Evolutionary conservation across 345 rosid genomes (phyloP), one percentile per base, ranked within the genome.

Genomic region (Syzygium jambos): DNA sequence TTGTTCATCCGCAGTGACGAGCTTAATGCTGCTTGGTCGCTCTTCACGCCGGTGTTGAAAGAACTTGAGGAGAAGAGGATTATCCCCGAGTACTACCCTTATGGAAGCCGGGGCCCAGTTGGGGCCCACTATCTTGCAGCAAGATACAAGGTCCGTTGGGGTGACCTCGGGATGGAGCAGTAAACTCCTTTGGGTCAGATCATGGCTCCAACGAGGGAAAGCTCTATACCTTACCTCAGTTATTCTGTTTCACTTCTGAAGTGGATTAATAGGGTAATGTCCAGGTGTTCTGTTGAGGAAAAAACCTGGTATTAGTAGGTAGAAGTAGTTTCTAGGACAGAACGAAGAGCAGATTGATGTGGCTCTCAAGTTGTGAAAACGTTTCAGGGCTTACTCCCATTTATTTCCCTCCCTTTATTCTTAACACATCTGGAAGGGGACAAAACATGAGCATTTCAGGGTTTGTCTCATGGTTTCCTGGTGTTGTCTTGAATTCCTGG

Each of bases 51-150:
- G 1, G 94, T 95, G 88, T 91, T 98, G 80, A 93, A 92, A 84
- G 99, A 98, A 91, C 88, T 95, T 49, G 99, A 98, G 89, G 96
- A 93, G 93, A 96, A 94, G 88, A 94, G 93, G 92, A 92, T 92
- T 41, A 89, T 91, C 61, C 99, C 99, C 0, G 99, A 98, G 89
- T 94, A 93, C 92, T 98, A 98, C 88, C 99, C 99, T 78, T 94
- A 95, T 19, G 98, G 99, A n/a, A 98, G 99, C 88, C 96, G 99
- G 59, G 99, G 99, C 86, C 99, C 99, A 23, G 99, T 96, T 2
- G 99, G 99, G 80, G 99, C 99, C 85, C 99, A 98, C 90, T 98
- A 98, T 89, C 98, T 98, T 63, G 98, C 99, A 11, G 99, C 99
- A 52, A 93, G 92, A 90, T 93, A 98, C 92, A 95, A 95, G 22